Base-by-base conservation (phyloP, 1,284 basidiomycete genomes). In the Pholiota adiposa region DNA sequence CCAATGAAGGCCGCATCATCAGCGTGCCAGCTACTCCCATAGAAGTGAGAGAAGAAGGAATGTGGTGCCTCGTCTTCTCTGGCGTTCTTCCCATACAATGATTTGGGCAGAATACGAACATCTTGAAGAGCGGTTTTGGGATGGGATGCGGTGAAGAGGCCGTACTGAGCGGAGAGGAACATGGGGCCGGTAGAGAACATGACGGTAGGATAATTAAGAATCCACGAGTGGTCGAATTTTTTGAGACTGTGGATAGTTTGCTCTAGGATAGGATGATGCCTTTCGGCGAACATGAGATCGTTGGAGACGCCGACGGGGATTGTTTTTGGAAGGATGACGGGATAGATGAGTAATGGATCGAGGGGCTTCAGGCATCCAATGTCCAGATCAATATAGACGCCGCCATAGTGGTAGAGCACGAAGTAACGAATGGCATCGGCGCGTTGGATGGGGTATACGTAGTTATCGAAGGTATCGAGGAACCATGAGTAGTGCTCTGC, bases 111-210 rank as follows among this genome's bases (percentile, higher is more conserved):
- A 60, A 99, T 89, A 60, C 97, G 91, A 12, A 98, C 83, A 56
- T 90, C 89, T 48, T 84, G 82, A 4, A 84, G 80, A 11, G 86
- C 85, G n/a, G 85, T 85, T 25, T 75, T 77, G 18, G 89, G 87
- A 63, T 94, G 89, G 18, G 89, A 83, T 33, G 92, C 81, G 29
- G 89, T 85, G 78, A 91, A 95, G 60, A 93, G 80, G 58, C 92
- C 88, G 74, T 95, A 93, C 75, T 97, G 88, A 19, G 92, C 86
- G 2, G 93, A 93, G 23, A 98, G 76, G 78, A 96, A 94, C 94
- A 96, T 94, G 73, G 94, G 89, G 1, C 97, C 97, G 0, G 97
- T 99, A 51, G 94, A 95, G 79, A 99, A 99, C 97, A 99, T 99
- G 78, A 99, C 97, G 34, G 97, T 99, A 31, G 97, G 97, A 70